These are phyloP conservation scores for Fusarium sp. DNA, from an alignment of 2,329 filamentous ascomycete genomes.

Conservation along the genomic window DNA sequence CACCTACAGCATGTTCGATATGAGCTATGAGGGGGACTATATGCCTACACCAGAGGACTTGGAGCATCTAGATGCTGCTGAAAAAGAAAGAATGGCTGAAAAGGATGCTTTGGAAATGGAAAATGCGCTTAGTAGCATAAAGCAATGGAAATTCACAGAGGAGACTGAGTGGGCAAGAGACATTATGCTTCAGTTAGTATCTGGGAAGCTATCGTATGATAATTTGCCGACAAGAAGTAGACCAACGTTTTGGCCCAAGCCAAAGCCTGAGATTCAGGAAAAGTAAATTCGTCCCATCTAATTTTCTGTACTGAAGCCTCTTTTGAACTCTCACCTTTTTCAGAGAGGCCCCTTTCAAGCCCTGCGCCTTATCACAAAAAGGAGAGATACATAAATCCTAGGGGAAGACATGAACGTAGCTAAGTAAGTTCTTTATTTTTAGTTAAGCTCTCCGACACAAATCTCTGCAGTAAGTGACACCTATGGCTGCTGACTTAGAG, in stretches of 20 bases:
- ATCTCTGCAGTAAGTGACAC: no score
- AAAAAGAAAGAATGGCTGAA: neutral
- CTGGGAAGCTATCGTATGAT: neutral
- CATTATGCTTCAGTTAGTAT: neutral
- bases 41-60: neutral
- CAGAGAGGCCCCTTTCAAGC: no score
- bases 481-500: no score
- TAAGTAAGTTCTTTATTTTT: no score
- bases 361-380: no score
- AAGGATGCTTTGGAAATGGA: neutral
- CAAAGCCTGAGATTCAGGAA: accelerated
- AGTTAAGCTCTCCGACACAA: no score
- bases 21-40: neutral
- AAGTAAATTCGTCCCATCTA: neutral
- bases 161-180: neutral
- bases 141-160: neutral
- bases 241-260: no score
- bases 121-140: neutral
- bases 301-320: neutral
- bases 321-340: neutral
- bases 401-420: no score
- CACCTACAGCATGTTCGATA: neutral
- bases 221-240: neutral
- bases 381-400: no score
- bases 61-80: neutral